A percentile compares a stretch with the other conserved stretches of the same genome.
Conservation (phyloP, 2,329 filamentous ascomycete species). For the Fonsecaea pugnacius region DNA sequence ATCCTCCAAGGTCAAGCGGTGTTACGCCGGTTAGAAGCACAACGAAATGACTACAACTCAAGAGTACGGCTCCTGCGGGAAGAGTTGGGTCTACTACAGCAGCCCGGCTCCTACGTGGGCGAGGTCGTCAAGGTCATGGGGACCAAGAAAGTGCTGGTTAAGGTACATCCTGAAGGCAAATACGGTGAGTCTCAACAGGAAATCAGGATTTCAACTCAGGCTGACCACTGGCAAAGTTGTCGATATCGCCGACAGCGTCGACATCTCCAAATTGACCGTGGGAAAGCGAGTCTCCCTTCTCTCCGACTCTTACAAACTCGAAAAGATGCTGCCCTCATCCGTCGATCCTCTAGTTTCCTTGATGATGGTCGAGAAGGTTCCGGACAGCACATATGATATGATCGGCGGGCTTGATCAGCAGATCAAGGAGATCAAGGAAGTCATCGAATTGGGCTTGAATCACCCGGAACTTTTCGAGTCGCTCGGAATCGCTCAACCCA, state of each 20-base stretch:
- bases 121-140: conserved; percentile 99
- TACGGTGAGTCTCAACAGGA: conserved; percentile 70
- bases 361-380: conserved; percentile 99
- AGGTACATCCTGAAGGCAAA: conserved; percentile 99
- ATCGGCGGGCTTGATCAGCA: conserved; percentile 98
- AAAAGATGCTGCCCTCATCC: conserved; percentile 97
- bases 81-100: conserved; percentile 92
- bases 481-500: conserved; percentile 97
- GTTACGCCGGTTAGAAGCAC: conserved; percentile 90
- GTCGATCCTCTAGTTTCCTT: conserved; percentile 98
- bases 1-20: conserved; percentile 98
- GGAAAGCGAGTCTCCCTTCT: conserved; percentile 97
- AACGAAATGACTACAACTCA: conserved; percentile 99
- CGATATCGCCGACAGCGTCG: conserved; percentile 90
- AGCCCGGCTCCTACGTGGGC: conserved; percentile 96
- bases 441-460: conserved; percentile 97
- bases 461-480: conserved; percentile 98
- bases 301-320: conserved; percentile 97
- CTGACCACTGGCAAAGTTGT: conserved; percentile 68
- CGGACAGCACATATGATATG: conserved; percentile 99
- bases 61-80: conserved; percentile 91
- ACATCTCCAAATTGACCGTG: conserved; percentile 91
- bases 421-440: conserved; percentile 99
- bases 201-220: conserved; percentile 4
- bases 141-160: conserved; percentile 98